Base-by-base conservation (phyloP, 2,329 filamentous ascomycete species). In the Raffaelea albimanens region DNA sequence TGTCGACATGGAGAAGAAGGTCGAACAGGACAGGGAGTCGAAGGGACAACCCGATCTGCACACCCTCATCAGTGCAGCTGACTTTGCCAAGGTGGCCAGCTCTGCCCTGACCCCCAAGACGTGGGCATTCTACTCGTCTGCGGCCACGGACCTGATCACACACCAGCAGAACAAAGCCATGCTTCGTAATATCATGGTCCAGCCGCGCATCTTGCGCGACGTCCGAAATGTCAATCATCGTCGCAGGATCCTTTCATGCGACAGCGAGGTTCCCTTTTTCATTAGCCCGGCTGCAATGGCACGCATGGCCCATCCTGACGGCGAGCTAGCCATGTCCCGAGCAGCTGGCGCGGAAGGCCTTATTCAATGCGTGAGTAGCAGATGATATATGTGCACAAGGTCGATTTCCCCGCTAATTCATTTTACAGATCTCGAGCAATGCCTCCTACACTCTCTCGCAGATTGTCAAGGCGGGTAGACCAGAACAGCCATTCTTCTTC, bases 121-220 rank as follows among this genome's bases (percentile, higher is more conserved):
- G n/a, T 84, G 78, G 78, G 82, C 81, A 0, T 85, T 84, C 57
- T 76, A 81, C 58, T 82, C 78, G 19, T 82, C 78, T 9, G 82
- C 80, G 2, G 76, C 81, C 11, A 83, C 79, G 5, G 82, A 73
- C 57, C 61, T 68, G n/a, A 71, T 72, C 56, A 77, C 82, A 34
- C 76, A 80, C 43, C 54, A 52, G 44, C 69, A 71, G 44, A 85
- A 85, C 59, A 69, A 65, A 21, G 66, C 69, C 0, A 66, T 71
- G 51, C 81, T 80, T 55, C 63, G 69, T 38, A 62, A 70, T 22
- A 80, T 84, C 52, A 70, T 69, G 60, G 70, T 85, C 5, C 73
- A 81, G 0, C 80, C 79, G 0, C 69, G 78, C 19, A 69, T 80
- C 23, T 63, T 83, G 46, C 65, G 69, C 34, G 70, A 81, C 55